Base-by-base conservation (phyloP, 2,329 filamentous ascomycete genomes). In the Fusarium vanettenii region DNA sequence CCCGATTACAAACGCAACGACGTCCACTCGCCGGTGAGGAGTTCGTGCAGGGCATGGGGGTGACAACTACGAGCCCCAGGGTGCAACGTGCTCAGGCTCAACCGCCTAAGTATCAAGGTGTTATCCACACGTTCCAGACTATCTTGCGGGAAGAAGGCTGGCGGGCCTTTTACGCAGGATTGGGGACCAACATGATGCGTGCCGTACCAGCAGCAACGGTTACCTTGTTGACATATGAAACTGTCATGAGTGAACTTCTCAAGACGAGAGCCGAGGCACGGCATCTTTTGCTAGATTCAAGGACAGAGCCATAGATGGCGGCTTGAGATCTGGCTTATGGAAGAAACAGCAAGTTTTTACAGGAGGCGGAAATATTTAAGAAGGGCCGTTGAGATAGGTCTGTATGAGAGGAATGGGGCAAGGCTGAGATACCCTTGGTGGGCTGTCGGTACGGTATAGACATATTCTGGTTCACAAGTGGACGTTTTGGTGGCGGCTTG, bases 151-250 rank as follows among this genome's bases (percentile, higher is more conserved):
- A 99, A 83, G 97, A 99, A 83, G 97, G 97, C 8, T 98, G 96
- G 95, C 89, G 93, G 72, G 96, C 96, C 5, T 98, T 99, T 79
- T 99, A 99, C 82, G 96, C 95, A 27, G 97, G 97, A 39, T 95
- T 99, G 88, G 97, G 97, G 41, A 98, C 96, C 59, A 99, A 99
- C 84, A 94, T 99, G 91, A 95, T 98, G 87, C 91, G 97, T 66
- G 97, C 97, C 9, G 93, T 99, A 14, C 97, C 97, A 35, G 95
- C 97, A 25, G 96, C 97, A 22, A 97, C 97, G 79, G 98, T 97
- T 29, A 99, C 97, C 4, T 97, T 99, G 93, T 88, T 98, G 81
- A 98, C 96, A 14, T 99, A 98, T 81, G 97, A 99, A 85, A 97
- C 93, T 77, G 85, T 88, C 60, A 91, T 91, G 89, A 84, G 86